These are phyloP conservation scores for Ogataea neopini DNA, from an alignment of 805 yeast genomes.

Conservation along the genomic window DNA sequence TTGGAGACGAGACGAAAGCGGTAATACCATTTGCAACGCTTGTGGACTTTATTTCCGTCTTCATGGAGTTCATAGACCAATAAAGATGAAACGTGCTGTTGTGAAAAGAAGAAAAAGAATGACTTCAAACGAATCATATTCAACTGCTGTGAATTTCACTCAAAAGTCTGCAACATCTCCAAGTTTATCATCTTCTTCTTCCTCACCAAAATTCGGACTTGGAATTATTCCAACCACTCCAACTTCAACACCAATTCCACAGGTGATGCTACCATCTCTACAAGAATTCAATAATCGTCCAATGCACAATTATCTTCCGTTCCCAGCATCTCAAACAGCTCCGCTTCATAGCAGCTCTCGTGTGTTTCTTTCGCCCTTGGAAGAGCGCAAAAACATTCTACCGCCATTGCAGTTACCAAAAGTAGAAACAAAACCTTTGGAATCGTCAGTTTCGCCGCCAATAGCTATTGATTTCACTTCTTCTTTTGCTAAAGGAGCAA, in stretches of 20 bases:
- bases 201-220: background rate
- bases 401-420: conserved; percentile 2
- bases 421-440: background rate
- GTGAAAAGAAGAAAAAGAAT: conserved; percentile 71
- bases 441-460: conserved; percentile 1
- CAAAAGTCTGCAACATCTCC: background rate
- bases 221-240: background rate
- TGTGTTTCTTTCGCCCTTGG: background rate
- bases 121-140: background rate
- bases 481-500: background rate
- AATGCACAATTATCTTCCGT: background rate
- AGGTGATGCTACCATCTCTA: conserved; percentile 2
- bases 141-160: background rate
- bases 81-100: conserved; percentile 67
- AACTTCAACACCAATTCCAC: background rate
- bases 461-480: conserved; percentile 17
- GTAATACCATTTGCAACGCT: conserved; percentile 85
- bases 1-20: conserved; percentile 82
- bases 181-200: background rate
- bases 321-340: background rate
- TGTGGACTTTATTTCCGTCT: conserved; percentile 78
- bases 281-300: conserved; percentile 7
- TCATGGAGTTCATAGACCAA: conserved; percentile 78
- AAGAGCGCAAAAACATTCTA: background rate
- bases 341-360: background rate